Conservation (phyloP, 2,329 filamentous ascomycete genomes). For the Aspergillus puulaauensis region DNA sequence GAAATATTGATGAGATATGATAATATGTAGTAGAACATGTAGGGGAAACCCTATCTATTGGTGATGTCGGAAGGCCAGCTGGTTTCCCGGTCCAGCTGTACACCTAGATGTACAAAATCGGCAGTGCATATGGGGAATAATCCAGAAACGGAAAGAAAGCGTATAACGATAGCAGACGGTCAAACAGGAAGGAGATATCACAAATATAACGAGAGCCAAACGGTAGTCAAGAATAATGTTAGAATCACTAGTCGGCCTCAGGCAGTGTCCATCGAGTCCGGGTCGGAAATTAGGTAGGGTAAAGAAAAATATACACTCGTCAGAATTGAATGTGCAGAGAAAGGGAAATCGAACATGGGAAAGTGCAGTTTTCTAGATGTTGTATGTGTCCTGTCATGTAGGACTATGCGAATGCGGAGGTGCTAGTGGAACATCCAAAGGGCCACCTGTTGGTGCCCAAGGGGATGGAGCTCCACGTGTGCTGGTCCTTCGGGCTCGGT, state of each 20-base stretch:
- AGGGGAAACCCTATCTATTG: not conserved
- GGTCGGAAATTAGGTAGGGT: not conserved
- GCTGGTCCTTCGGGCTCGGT: constrained; percentile 21
- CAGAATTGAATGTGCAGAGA: not conserved
- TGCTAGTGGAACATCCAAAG: constrained; percentile 30
- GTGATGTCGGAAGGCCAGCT: not conserved
- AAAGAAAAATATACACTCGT: not conserved
- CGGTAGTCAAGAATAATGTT: not conserved
- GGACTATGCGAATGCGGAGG: constrained; percentile 19
- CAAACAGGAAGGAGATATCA: not conserved
- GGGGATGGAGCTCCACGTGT: constrained; percentile 27
- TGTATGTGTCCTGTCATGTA: not conserved
- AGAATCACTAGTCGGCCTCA: not conserved
- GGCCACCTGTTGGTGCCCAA: constrained; percentile 24
- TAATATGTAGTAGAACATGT: not conserved
- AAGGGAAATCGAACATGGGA: not conserved
- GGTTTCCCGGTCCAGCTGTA: not conserved
- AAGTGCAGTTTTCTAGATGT: not conserved
- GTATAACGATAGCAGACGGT: not conserved
- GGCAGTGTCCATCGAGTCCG: not conserved
- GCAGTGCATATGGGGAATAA: constrained; percentile 5
- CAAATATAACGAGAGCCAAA: not conserved
- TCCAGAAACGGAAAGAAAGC: not conserved
- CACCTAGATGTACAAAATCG: not conserved
- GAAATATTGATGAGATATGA: not conserved